Evolutionary conservation across 306 rosid species (phyloP).

Genomic region (Echinosophora koreensis): DNA sequence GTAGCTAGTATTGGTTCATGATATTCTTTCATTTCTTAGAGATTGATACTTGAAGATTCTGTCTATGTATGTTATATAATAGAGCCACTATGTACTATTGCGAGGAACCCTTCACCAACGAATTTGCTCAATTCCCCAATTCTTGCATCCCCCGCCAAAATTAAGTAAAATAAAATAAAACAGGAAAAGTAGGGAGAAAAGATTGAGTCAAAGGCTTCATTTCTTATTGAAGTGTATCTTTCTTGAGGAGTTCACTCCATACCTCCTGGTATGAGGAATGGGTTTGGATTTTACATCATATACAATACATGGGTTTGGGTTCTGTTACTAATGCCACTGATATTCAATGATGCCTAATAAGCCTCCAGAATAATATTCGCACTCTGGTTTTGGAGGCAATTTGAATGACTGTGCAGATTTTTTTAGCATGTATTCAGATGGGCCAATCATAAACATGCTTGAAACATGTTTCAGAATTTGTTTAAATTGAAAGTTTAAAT

Average conservation of each 20-base stretch:
- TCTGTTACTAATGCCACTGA: background rate
- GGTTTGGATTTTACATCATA: background rate
- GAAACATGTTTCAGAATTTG: background rate
- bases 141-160: too few relatives aligned
- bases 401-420: background rate
- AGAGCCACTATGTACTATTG: too few relatives aligned
- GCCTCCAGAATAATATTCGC: background rate
- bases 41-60: too few relatives aligned
- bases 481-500: background rate
- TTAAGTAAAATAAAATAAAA: too few relatives aligned
- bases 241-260: background rate
- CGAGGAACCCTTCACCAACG: too few relatives aligned
- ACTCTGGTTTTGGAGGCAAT: background rate
- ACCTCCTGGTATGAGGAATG: background rate
- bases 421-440: background rate
- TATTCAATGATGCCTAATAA: background rate
- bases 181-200: too few relatives aligned
- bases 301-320: background rate
- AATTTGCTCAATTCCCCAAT: too few relatives aligned
- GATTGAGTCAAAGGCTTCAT: too few relatives aligned
- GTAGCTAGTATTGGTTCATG: conserved; percentile 15
- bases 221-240: too few relatives aligned
- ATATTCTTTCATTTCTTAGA: too few relatives aligned
- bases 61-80: too few relatives aligned
- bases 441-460: background rate